Evolutionary conservation across 805 yeast genomes (phyloP), one percentile per base, ranked within the genome.

Genomic region (Myxozyma udenii): DNA sequence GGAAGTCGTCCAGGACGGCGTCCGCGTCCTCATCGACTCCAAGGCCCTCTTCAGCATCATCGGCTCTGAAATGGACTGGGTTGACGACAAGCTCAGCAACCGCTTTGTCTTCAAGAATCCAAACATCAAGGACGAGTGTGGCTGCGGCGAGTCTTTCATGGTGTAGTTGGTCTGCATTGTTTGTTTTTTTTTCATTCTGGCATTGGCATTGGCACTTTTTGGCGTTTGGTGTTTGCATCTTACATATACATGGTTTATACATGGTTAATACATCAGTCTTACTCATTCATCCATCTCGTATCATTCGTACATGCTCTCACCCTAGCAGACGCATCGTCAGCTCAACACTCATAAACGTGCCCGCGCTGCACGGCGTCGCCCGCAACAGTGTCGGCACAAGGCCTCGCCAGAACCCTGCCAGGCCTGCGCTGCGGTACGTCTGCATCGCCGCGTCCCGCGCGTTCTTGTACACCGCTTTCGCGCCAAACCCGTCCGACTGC

Each of bases 61-160:
- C 52, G 98, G 98, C 0, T 85, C 95, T 4, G 95, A 90, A 70
- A 93, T 93, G 98, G 98, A 93, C 70, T 93, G 96, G 96, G 75
- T 87, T 44, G 98, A 93, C 65, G 96, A 93, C 65, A 90, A 88
- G 68, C 74, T 93, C 57, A 79, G 89, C 28, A 83, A 93, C 12
- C 79, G 95, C 64, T 93, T 93, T 67, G 88, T 93, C 18, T 93
- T 93, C 76, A 84, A 78, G 66, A 93, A 93, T 69, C 98, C 98
- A 57, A 93, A 93, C 71, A 85, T 95, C 36, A 93, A 91, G 73
- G 98, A 98, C 28, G 87, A 95, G 44, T 93, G 98, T 71, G 98
- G 98, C 11, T 93, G 98, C 70, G 98, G 98, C 48, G 98, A 93
- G 73, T 87, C 96, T 3, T 93, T 93, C 69, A 93, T 90, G 96